Evolutionary conservation across 1,139 yeast genomes (phyloP).

Genomic region (Nakaseomyces sp.): DNA sequence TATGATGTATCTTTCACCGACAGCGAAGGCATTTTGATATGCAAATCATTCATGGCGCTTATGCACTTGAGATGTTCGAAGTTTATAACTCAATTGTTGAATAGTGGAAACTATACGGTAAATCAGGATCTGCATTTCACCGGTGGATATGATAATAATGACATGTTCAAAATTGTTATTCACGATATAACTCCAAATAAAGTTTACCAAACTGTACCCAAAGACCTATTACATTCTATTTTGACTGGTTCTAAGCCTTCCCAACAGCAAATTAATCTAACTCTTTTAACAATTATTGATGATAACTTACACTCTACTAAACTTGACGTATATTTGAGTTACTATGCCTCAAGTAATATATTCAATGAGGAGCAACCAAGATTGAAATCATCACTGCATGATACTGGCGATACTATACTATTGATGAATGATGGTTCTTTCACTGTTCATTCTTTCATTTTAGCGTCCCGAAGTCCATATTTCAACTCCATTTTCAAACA

Average conservation of each 20-base stretch:
- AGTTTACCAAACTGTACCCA: constrained; percentile 6
- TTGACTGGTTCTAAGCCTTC: constrained; percentile 38
- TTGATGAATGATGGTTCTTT: constrained; percentile 16
- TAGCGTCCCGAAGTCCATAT: constrained; percentile 9
- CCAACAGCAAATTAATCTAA: constrained; percentile 11
- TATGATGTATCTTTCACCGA: constrained; percentile 20
- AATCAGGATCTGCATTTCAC: constrained; percentile 7
- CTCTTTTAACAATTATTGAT: constrained; percentile 15
- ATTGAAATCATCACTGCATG: neutral
- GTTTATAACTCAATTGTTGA: constrained; percentile 9
- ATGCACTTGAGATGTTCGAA: constrained; percentile 15
- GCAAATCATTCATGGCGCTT: constrained; percentile 21
- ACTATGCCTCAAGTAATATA: neutral
- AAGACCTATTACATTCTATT: constrained; percentile 32
- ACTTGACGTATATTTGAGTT: constrained; percentile 10
- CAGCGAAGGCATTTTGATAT: constrained; percentile 9
- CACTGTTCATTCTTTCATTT: constrained; percentile 54
- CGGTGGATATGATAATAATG: neutral
- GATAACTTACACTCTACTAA: constrained; percentile 16
- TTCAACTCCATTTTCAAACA: constrained; percentile 7
- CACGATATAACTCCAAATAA: constrained; percentile 6
- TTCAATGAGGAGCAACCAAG: neutral
- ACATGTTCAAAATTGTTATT: neutral
- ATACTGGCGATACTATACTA: neutral
- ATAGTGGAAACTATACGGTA: constrained; percentile 7